Evolutionary conservation across 2,329 filamentous ascomycete genomes (phyloP).

Genomic region (Cladosporium sp.): DNA sequence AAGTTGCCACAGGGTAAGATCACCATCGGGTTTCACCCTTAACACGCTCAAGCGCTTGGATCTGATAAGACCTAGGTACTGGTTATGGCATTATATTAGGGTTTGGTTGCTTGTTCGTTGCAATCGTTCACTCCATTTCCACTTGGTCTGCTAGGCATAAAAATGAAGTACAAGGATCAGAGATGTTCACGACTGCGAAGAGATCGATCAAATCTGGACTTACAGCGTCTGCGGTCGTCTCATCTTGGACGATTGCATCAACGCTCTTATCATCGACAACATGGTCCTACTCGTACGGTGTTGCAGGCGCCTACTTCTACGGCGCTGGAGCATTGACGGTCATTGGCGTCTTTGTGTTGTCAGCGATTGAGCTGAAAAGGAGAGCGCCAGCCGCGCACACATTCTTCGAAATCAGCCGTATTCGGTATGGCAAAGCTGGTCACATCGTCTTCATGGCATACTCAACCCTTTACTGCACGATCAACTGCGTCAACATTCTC

Average conservation of each 20-base stretch:
- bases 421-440: conserved; percentile 14
- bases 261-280: conserved; percentile 32
- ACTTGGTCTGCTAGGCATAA: too few species aligned
- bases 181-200: too few species aligned
- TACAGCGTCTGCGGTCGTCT: conserved; percentile 49
- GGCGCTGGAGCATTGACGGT: conserved; percentile 70
- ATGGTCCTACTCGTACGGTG: conserved; percentile 59
- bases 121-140: too few species aligned
- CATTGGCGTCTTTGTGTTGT: conserved; percentile 80
- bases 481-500: conserved; percentile 57
- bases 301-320: conserved; percentile 60
- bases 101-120: too few species aligned
- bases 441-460: conserved; percentile 54
- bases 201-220: too few species aligned
- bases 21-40: too few species aligned
- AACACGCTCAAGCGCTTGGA: too few species aligned
- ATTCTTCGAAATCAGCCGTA: conserved; percentile 16
- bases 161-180: too few species aligned
- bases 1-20: too few species aligned
- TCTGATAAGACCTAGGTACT: too few species aligned
- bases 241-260: conserved; percentile 69
- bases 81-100: too few species aligned
- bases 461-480: conserved; percentile 55
- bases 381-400: conserved; percentile 34
- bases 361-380: conserved; percentile 83